phyloP scores from a whole-genome alignment of 2,329 filamentous ascomycete genomes.

The Alternaria novae-zelandiae region DNA sequence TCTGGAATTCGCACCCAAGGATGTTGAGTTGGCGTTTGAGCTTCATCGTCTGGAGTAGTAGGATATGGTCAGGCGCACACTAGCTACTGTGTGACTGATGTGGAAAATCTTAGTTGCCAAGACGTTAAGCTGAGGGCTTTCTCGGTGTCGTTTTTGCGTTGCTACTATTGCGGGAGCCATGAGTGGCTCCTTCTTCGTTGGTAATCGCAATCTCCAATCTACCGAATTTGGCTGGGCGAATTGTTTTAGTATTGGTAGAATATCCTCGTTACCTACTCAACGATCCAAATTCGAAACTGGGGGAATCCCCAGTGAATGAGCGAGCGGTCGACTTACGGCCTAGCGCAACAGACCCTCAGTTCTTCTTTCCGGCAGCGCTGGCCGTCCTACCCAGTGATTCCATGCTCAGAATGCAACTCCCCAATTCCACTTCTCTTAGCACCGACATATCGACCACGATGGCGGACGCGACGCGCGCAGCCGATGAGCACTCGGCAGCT shows the following conservation, averaged over 20 bases:
- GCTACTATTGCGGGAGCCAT: not conserved
- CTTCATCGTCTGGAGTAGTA: not conserved
- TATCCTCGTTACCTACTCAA: not conserved
- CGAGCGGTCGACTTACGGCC: not conserved
- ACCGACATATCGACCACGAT: not conserved
- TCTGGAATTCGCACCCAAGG: not conserved
- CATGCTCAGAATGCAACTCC: not conserved
- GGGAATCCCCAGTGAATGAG: not conserved
- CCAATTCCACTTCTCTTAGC: not conserved
- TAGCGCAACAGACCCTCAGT: not conserved
- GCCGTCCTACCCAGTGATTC: not conserved
- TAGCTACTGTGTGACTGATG: not conserved
- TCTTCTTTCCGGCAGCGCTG: not conserved
- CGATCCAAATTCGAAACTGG: not conserved
- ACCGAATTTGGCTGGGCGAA: not conserved
- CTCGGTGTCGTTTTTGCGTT: not conserved
- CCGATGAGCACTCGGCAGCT: not conserved
- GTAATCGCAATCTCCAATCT: rapidly evolving
- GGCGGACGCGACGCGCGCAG: not conserved
- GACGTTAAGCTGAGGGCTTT: not conserved
- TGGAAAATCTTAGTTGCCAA: not conserved
- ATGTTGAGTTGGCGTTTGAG: not conserved
- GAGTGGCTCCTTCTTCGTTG: not conserved
- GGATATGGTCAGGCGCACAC: not conserved
- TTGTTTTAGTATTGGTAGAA: not conserved